Percentiles rank a stretch among this genome's conserved stretches.
Conservation (phyloP, 768 basidiomycete genomes). For the Lactarius tabidus region DNA sequence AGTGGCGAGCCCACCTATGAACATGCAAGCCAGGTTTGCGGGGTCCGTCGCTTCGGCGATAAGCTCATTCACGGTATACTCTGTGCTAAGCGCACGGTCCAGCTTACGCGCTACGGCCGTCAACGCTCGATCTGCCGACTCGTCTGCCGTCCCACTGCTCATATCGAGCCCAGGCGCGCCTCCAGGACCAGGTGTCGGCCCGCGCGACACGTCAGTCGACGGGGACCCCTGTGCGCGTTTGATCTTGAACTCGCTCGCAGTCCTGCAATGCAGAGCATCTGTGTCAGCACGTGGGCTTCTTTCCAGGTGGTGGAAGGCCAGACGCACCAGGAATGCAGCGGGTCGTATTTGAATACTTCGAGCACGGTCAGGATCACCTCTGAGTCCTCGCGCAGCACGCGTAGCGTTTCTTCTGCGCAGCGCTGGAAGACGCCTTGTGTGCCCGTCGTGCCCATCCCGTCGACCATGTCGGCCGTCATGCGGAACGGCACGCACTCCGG, state of each 20-base stretch:
- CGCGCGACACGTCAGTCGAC: conserved; percentile 26
- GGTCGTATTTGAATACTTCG: conserved; percentile 96
- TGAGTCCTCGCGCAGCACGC: conserved; percentile 81
- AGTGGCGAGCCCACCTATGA: conserved; percentile 47
- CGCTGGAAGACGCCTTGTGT: conserved; percentile 93
- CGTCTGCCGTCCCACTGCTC: conserved; percentile 64
- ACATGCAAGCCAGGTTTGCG: conserved; percentile 76
- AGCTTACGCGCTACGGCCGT: conserved; percentile 77
- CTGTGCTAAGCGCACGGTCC: conserved; percentile 79
- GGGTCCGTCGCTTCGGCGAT: conserved; percentile 83
- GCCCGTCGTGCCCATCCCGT: conserved; percentile 88
- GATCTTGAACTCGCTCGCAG: conserved; percentile 71
- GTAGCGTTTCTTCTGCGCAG: conserved; percentile 91
- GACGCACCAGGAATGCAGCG: conserved; percentile 83
- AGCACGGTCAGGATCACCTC: conserved; percentile 91
- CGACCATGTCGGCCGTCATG: conserved; percentile 89
- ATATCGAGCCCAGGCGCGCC: conserved; percentile 54
- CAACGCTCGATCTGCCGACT: conserved; percentile 88
- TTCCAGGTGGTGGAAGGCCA: neutral
- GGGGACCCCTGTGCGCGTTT: conserved; percentile 52
- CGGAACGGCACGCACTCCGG: conserved; percentile 95
- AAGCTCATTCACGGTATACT: conserved; percentile 90
- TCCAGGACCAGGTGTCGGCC: conserved; percentile 31
- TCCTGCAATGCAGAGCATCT: conserved; percentile 45
- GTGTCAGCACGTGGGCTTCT: neutral